Percentiles rank a stretch among this genome's conserved stretches.
These are phyloP conservation scores for Rhodomyrtus psidioides DNA, from an alignment of 441 rosid genomes.

Conservation along the genomic window DNA sequence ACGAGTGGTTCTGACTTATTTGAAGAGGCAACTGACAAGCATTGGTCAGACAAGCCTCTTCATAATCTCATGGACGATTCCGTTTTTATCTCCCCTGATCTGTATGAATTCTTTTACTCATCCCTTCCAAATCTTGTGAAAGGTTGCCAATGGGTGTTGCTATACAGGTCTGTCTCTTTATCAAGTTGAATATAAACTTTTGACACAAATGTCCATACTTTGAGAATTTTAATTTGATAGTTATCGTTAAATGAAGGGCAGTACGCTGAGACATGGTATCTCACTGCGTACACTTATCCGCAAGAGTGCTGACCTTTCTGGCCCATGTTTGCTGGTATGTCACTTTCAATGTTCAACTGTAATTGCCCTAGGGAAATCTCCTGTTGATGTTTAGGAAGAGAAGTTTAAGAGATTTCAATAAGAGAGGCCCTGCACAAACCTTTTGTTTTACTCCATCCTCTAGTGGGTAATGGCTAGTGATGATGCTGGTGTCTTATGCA, in stretches of 20 bases:
- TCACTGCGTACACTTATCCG: constrained; percentile 91
- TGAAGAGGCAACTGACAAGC: constrained; percentile 35
- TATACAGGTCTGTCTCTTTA: constrained; percentile 62
- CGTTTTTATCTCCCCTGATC: constrained; percentile 50
- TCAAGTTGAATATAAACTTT: not conserved
- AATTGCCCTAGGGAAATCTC: not conserved
- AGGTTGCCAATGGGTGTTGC: constrained; percentile 80
- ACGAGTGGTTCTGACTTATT: constrained; percentile 30
- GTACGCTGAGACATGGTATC: constrained; percentile 93
- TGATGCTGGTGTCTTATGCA: constrained; percentile 11
- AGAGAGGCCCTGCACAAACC: not conserved
- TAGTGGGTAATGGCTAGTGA: not conserved
- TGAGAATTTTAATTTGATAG: constrained; percentile 21
- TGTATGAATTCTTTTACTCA: constrained; percentile 65
- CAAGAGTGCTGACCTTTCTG: constrained; percentile 68
- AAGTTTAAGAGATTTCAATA: not conserved
- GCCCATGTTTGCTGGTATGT: constrained; percentile 82
- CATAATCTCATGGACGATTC: constrained; percentile 48
- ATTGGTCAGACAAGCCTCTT: constrained; percentile 29
- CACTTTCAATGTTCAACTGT: not conserved
- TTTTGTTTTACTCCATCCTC: not conserved
- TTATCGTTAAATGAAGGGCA: constrained; percentile 77
- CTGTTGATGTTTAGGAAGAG: not conserved
- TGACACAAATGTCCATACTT: not conserved
- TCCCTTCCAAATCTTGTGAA: constrained; percentile 83